Base-by-base conservation (phyloP, 805 yeast species). In the Saturnispora quitensis region DNA sequence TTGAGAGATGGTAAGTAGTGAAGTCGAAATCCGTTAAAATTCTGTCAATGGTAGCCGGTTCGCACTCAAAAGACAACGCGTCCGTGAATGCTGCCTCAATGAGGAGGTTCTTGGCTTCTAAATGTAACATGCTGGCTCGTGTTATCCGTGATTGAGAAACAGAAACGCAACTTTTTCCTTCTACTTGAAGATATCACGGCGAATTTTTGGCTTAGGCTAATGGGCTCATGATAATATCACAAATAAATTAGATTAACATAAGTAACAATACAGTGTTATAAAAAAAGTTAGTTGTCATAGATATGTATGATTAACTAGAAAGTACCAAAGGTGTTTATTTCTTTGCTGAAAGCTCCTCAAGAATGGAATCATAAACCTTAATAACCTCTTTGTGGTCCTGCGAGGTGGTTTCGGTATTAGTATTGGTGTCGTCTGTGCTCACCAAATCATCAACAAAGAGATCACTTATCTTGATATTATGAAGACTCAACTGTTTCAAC, bases 1-100 rank as follows among this genome's bases (percentile, higher is more conserved):
- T 91, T 46, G 96, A 84, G 55, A 93, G 74, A 68, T 91, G 98
- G 69, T 86, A 90, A 31, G 93, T 86, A 47, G 97, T 95, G 71
- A 89, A 89, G 68, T 93, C 99, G 61, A 93, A 93, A 72, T 93
- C 99, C 40, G 95, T 84, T 56, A 93, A 80, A 55, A 91, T 82
- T 67, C 97, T 80, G 69, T 93, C 97, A 56, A 89, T 73, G 5
- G 80, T 70, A 47, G 76, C 66, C 3, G 78, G 75, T 25, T 67
- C 70, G 47, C 70, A 71, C 22, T 73, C 82, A 25, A 73, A 69
- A 24, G 72, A 66, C 50, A 86, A 70, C 48, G 89, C 79, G 64
- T 86, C 95, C 34, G 81, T 76, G 57, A 93, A 75, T 1, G 96
- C 82, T 58, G 87, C 84, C 64, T 88, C 82, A 58, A 93, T 75